Evolutionary conservation across 306 rosid genomes (phyloP), one percentile per base, ranked within the genome.

Genomic region (cucumber (Cucumis sativus)): DNA sequence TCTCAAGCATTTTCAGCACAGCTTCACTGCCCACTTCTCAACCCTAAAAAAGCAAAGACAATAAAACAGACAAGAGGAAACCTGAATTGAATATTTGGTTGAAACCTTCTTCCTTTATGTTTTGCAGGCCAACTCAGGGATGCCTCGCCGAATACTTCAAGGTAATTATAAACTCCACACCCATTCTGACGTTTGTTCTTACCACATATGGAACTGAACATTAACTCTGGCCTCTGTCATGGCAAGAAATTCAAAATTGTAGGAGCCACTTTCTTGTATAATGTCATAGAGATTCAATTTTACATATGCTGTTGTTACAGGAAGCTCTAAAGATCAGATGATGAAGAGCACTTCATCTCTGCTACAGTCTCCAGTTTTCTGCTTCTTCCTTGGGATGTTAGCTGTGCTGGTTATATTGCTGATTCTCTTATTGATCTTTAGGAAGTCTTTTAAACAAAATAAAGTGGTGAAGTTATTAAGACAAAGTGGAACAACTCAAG

Each of bases 351-450:
- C 88, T 18, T 4, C 69, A 14, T 20, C 81, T 18, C 75, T 3
- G 43, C 17, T 11, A 14, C 5, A 1, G 7, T 67, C 86, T 15
- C 83, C 79, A 63, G 78, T 75, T 33, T 28, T 88, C 59, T 87
- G 79, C 87, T 86, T 93, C 79, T 84, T 89, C 81, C 92, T 91
- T 62, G 98, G 98, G 67, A 93, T 84, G 62, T 18, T 85, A 74
- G 75, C 75, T 51, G 71, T 84, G 80, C 80, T 93, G 58, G 74
- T 82, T 57, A 66, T 91, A 77, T 65, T 93, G 83, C 66, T 90
- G 18, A 59, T 86, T 81, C 70, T 89, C 76, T 14, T 85, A 40
- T 83, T 80, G 35, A 23, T 93, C 60, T 88, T 82, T 77, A 76
- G 93, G 85, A 93, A 69, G 82, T 76, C 60, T 52, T 30, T 82